Percentiles rank a stretch among this genome's conserved stretches.
Conservation (phyloP, 495 filamentous ascomycete genomes). For the Gamarada debralockiae region DNA sequence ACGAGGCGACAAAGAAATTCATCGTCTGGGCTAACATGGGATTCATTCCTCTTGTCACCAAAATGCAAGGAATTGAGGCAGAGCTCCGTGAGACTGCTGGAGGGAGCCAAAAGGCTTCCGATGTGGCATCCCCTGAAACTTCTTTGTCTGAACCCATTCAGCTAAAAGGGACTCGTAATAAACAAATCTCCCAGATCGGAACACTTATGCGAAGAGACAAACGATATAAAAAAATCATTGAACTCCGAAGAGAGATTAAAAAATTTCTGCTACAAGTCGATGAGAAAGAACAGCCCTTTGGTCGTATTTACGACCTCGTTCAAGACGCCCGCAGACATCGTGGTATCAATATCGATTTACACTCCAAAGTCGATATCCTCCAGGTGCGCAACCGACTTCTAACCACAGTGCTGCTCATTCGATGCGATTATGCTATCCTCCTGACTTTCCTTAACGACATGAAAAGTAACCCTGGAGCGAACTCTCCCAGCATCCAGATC, state of each 20-base stretch:
- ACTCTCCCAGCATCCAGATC: conserved; percentile 22
- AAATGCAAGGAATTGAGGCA: conserved; percentile 18
- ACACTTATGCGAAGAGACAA: conserved; percentile 16
- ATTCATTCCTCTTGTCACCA: conserved; percentile 44
- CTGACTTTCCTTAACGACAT: conserved; percentile 47
- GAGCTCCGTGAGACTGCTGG: conserved; percentile 8
- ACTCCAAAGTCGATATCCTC: conserved; percentile 39
- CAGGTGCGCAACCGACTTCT: conserved; percentile 46
- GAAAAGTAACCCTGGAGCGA: conserved; percentile 6
- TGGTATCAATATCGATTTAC: conserved; percentile 32
- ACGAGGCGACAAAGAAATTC: conserved; percentile 68
- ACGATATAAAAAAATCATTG: conserved; percentile 37
- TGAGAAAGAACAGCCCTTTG: conserved; percentile 58
- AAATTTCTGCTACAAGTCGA: conserved; percentile 40
- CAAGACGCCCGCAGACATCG: conserved; percentile 41
- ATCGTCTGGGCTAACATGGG: conserved; percentile 46
- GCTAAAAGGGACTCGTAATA: conserved; percentile 22
- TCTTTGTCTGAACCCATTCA: conserved; percentile 18
- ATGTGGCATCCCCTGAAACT: conserved; percentile 19
- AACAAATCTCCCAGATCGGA: conserved; percentile 21
- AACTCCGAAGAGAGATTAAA: conserved; percentile 37
- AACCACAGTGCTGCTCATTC: conserved; percentile 45
- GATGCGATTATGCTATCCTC: conserved; percentile 53
- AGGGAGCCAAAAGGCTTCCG: conserved; percentile 19
- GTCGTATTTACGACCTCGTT: conserved; percentile 50